Evolutionary conservation across 208 protist genomes (phyloP).

Genomic region (Trypanosoma avium): DNA sequence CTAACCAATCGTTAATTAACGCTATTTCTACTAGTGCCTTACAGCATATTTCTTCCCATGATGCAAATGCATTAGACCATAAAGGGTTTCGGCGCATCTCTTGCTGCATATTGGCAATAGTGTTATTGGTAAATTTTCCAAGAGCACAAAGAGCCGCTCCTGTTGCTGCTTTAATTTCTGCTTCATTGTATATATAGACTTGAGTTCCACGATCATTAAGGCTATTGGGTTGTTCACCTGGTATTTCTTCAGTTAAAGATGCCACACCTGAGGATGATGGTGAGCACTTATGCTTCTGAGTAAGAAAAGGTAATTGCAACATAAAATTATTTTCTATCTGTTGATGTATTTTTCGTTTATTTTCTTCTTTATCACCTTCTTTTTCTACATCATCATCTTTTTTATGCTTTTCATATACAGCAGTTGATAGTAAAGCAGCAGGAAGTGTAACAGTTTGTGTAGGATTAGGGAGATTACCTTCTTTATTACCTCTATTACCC

Average conservation of each 20-base stretch:
- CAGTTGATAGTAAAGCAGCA: too few relatives aligned
- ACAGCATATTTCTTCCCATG: constrained; percentile 59
- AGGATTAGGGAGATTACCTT: too few relatives aligned
- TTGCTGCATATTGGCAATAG: constrained; percentile 40
- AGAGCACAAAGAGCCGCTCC: constrained; percentile 68
- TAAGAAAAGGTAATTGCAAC: not conserved
- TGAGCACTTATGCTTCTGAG: too few relatives aligned
- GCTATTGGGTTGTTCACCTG: not conserved
- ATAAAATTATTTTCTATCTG: too few relatives aligned
- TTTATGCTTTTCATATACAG: too few relatives aligned
- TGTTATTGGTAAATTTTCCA: constrained; percentile 60
- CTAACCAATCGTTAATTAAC: constrained; percentile 77
- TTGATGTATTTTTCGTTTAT: too few relatives aligned
- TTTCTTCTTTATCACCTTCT: too few relatives aligned
- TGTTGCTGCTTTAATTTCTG: constrained; percentile 34
- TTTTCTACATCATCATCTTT: too few relatives aligned
- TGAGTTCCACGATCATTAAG: too few relatives aligned
- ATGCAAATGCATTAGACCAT: constrained; percentile 42
- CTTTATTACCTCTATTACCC: not conserved
- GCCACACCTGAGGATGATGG: too few relatives aligned
- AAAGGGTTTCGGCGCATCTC: constrained; percentile 67
- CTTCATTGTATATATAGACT: constrained; percentile 6
- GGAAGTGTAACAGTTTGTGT: too few relatives aligned
- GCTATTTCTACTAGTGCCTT: constrained; percentile 64
- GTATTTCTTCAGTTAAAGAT: not conserved